phyloP scores from a whole-genome alignment of 768 basidiomycete genomes.

The Pilatotrama ljubarskyi region DNA sequence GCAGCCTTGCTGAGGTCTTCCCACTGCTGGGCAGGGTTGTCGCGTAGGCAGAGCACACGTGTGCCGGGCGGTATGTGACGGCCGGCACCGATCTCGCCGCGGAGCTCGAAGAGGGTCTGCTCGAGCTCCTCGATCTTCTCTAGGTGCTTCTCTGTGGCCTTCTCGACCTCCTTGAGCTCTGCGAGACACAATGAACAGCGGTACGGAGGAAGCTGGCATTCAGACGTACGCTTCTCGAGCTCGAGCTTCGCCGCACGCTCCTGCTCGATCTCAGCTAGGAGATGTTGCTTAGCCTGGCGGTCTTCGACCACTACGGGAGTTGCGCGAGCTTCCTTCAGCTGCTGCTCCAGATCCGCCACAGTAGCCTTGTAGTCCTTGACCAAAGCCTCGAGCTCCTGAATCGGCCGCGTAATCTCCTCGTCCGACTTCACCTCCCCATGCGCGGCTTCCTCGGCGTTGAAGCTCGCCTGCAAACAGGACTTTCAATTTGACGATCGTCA shows the following conservation, averaged over 20 bases:
- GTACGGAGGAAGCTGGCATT: background rate
- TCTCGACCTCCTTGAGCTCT: constrained; percentile 49
- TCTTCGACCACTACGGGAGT: constrained; percentile 30
- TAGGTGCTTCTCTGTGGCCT: constrained; percentile 39
- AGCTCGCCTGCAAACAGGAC: constrained; percentile 57
- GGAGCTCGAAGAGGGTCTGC: constrained; percentile 75
- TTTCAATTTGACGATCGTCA: background rate
- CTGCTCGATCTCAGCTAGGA: constrained; percentile 41
- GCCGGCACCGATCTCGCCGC: constrained; percentile 75
- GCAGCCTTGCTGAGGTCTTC: constrained; percentile 71
- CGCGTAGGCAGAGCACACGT: constrained; percentile 65
- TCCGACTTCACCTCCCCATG: constrained; percentile 33
- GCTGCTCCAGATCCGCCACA: constrained; percentile 46
- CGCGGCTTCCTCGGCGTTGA: constrained; percentile 56
- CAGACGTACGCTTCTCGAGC: constrained; percentile 36
- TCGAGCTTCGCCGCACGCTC: constrained; percentile 38
- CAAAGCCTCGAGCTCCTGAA: constrained; percentile 56
- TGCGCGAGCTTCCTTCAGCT: constrained; percentile 48
- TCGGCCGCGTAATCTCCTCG: constrained; percentile 41
- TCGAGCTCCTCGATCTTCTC: constrained; percentile 70
- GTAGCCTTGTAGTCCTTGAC: constrained; percentile 54
- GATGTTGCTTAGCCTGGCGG: constrained; percentile 32
- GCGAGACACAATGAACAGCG: background rate
- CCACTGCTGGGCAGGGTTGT: constrained; percentile 86
- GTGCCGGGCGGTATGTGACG: constrained; percentile 71